Evolutionary conservation across 176 grass and related monocot genomes (phyloP).

Genomic region (Rhipidocladum racemiflorum): DNA sequence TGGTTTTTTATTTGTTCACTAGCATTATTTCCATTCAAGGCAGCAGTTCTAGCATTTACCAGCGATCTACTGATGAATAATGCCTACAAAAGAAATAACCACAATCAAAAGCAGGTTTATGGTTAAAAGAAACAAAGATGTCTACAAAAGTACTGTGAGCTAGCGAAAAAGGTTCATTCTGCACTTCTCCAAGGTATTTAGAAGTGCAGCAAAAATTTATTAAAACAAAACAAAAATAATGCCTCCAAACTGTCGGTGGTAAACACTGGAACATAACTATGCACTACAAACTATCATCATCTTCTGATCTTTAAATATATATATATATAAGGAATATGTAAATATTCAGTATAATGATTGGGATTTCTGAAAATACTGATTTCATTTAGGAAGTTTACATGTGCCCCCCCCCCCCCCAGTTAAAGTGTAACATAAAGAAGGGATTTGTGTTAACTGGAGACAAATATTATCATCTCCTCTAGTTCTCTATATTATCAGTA

Average conservation of each 20-base stretch:
- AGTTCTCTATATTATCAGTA: background rate
- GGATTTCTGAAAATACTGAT: background rate
- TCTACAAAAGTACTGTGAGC: background rate
- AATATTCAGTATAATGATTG: background rate
- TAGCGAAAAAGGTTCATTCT: background rate
- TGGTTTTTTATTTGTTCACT: conserved; percentile 58
- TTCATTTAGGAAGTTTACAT: background rate
- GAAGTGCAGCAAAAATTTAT: no score
- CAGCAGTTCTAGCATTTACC: conserved; percentile 58
- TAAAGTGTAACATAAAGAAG: background rate
- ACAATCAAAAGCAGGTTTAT: background rate
- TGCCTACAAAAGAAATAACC: conserved; percentile 43
- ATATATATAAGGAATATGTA: background rate
- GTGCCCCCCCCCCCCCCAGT: background rate
- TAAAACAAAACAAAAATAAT: background rate
- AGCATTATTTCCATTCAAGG: conserved; percentile 41
- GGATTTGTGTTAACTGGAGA: background rate
- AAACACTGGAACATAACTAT: background rate
- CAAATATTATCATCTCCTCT: no score
- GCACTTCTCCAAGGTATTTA: background rate
- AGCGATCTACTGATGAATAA: conserved; percentile 73
- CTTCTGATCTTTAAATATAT: background rate
- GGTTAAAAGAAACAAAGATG: background rate
- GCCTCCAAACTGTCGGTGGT: background rate
- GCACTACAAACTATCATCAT: background rate